Base-by-base conservation (phyloP, 345 rosid species). In the Boechera stricta region DNA sequence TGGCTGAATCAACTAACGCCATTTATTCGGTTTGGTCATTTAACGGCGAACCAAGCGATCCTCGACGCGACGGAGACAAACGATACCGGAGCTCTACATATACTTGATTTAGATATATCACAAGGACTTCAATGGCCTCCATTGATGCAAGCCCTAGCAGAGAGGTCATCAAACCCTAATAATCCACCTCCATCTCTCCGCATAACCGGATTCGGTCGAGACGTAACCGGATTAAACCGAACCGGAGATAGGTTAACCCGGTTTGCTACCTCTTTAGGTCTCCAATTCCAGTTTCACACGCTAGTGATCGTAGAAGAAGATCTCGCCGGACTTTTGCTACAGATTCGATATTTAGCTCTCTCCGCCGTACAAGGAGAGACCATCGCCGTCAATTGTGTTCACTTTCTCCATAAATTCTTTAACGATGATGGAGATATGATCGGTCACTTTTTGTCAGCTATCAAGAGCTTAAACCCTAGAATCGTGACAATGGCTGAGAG, bases 71-170 rank as follows among this genome's bases (percentile, higher is more conserved):
- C 87, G 36, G 84, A 84, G 63, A 58, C 64, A 62, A 55, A 51
- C 52, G 91, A 85, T 57, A 90, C 85, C 54, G 84, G 83, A 59
- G 79, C 85, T 54, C 47, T 79, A 21, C 99, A 95, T 82, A 91
- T 95, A 72, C 81, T 95, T 1, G 99, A 95, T 74, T 89, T 95
- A 60, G 97, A 95, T 77, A 92, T 92, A 77, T 92, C 94, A 87
- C 98, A 95, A 78, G 99, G 99, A 16, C 90, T 95, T 45, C 99
- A 95, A 65, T 95, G 99, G 99, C 99, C 99, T 8, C 98, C 99
- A 4, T 70, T 95, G 49, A 90, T 95, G 99, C 99, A 95, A 60
- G 98, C 98, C 63, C 82, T 95, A 65, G 92, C 89, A 5, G 98
- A 92, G 59, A 86, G 95, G 4, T 49, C 74, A 61, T 33, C 71